Evolutionary conservation across 2,329 filamentous ascomycete species (phyloP).

Genomic region (Claviceps digitariae): DNA sequence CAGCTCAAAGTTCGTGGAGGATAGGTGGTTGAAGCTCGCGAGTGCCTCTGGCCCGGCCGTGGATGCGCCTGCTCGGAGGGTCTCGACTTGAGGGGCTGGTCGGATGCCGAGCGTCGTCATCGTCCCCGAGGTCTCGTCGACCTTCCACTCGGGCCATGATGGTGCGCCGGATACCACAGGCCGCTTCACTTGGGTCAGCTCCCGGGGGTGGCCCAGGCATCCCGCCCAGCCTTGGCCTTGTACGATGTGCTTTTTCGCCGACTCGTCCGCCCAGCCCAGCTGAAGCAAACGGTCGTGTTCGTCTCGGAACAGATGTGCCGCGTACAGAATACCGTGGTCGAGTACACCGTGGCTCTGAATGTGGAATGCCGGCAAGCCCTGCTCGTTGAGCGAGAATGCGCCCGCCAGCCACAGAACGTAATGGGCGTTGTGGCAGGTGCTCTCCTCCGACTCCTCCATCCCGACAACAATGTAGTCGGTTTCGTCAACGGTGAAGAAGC

Average conservation of each 20-base stretch:
- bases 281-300: conserved; percentile 6
- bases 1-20: conserved; percentile 4
- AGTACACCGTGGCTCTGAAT: conserved; percentile 7
- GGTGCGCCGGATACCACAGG: neutral
- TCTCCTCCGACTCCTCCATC: conserved; percentile 8
- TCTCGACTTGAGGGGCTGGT: conserved; percentile 6
- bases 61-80: neutral
- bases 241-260: conserved; percentile 5
- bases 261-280: conserved; percentile 10
- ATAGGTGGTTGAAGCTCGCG: neutral
- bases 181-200: conserved; percentile 5
- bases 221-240: conserved; percentile 9
- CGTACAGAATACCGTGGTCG: conserved; percentile 12
- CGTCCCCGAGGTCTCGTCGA: conserved; percentile 4
- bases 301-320: conserved; percentile 12
- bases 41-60: neutral
- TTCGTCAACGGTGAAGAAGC: conserved; percentile 6
- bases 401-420: conserved; percentile 8
- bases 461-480: conserved; percentile 9
- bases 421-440: conserved; percentile 6
- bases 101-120: conserved; percentile 9
- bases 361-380: conserved; percentile 4
- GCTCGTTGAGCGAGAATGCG: neutral
- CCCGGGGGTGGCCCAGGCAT: conserved; percentile 8
- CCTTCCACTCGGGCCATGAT: conserved; percentile 6